Base-by-base conservation (phyloP, 768 basidiomycete genomes). In the Mycena alexandri region DNA sequence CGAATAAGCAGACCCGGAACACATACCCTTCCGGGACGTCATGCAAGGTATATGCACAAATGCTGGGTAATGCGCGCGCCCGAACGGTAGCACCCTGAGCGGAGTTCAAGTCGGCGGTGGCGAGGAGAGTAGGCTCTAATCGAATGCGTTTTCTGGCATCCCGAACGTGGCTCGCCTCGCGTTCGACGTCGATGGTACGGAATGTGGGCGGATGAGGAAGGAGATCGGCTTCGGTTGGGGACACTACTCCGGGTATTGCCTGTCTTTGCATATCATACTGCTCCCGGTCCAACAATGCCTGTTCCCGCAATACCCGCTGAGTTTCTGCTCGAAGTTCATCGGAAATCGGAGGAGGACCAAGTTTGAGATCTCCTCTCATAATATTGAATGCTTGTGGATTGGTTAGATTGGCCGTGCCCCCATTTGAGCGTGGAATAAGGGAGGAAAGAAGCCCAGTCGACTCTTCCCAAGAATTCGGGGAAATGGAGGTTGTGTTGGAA, bases 31-130 rank as follows among this genome's bases (percentile, higher is more conserved):
- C 97, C n/a, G 91, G 90, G 2, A 93, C 89, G 73, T 99, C 96
- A 76, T 98, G 96, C 46, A 99, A 75, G 5, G 98, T 99, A 75
- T 98, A 99, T 8, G 94, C 90, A 72, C 97, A 98, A 60, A 99
- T 90, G 72, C 96, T 98, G 3, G 97, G 97, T 62, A 97, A 79
- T 47, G 91, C 92, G 16, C 89, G 85, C 2, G 90, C 84, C 62
- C 87, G 82, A n/a, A 84, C 75, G 36, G 86, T 77, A 58, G 81
- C 79, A 11, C 85, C 89, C 77, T 91, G 92, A 36, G 87, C 78
- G 24, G 87, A 87, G 71, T 84, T 85, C 38, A 78, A 76, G 75
- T 93, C 91, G 14, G 88, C 77, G 68, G 84, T 87, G 46, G 79
- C 80, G 51, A 93, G 78, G 9, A 82, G 79, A 8, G 89, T 88